Evolutionary conservation across 352 stramenopile species (phyloP).

Genomic region (Phytopythium chamaehyphon): DNA sequence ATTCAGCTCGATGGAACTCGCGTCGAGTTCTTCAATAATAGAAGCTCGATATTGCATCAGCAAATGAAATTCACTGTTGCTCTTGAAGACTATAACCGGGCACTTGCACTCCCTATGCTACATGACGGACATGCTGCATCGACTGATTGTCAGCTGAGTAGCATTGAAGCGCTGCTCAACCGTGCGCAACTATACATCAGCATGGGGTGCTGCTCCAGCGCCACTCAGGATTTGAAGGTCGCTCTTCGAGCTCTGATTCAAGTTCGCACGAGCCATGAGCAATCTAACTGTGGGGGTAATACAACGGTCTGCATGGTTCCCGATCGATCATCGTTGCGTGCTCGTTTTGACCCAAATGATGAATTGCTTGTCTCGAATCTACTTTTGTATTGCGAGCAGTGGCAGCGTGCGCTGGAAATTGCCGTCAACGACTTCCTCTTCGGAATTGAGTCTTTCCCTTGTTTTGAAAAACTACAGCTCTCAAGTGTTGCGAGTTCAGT

Average conservation of each 20-base stretch:
- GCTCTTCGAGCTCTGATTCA: constrained; percentile 10
- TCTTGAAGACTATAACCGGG: constrained; percentile 50
- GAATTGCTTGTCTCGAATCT: constrained; percentile 25
- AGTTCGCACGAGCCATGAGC: constrained; percentile 3
- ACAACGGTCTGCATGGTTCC: neutral
- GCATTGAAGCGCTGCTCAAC: constrained; percentile 41
- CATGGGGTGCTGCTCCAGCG: constrained; percentile 37
- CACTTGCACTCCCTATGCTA: constrained; percentile 12
- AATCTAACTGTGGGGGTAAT: neutral
- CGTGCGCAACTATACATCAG: constrained; percentile 51
- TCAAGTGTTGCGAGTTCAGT: constrained; percentile 19
- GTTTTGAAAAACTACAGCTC: constrained; percentile 24
- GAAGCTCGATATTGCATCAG: constrained; percentile 45
- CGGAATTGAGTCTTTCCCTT: constrained; percentile 34
- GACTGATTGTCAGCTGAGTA: constrained; percentile 6
- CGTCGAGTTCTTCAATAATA: constrained; percentile 54
- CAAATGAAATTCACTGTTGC: constrained; percentile 49
- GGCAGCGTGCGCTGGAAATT: constrained; percentile 36
- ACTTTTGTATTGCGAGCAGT: constrained; percentile 42
- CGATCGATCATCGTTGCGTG: neutral
- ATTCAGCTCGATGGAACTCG: constrained; percentile 33
- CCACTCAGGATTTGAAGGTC: constrained; percentile 30
- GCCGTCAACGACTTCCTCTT: constrained; percentile 56
- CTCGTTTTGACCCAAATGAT: constrained; percentile 13
- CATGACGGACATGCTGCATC: no score